phyloP scores from a whole-genome alignment of 2,329 filamentous ascomycete genomes.

The Fusarium praegraminearum region DNA sequence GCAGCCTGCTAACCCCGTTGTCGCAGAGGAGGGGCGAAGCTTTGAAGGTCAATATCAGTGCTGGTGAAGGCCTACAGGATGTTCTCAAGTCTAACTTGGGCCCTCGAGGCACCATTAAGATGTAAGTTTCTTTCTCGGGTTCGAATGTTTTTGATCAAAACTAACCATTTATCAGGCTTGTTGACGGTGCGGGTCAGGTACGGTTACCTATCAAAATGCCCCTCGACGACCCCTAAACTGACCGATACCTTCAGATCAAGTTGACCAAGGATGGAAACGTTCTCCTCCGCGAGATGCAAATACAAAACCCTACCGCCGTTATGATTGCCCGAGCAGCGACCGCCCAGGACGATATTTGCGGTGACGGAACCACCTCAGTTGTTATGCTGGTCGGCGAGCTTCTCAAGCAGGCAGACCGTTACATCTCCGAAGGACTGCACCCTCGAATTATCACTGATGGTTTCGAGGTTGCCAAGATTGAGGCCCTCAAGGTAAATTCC shows the following conservation, averaged over 20 bases:
- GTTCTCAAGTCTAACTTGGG: conserved; percentile 97
- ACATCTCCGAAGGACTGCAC: conserved; percentile 96
- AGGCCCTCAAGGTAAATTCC: conserved; percentile 80
- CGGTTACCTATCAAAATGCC: conserved; percentile 47
- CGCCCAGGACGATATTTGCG: conserved; percentile 97
- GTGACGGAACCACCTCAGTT: conserved; percentile 96
- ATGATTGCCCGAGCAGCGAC: conserved; percentile 87
- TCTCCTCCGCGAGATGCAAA: conserved; percentile 83
- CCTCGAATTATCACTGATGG: conserved; percentile 97
- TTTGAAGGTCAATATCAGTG: conserved; percentile 95
- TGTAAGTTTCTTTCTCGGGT: conserved; percentile 65
- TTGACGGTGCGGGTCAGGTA: conserved; percentile 78
- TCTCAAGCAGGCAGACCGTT: conserved; percentile 95
- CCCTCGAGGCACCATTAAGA: conserved; percentile 94
- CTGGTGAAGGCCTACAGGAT: conserved; percentile 92
- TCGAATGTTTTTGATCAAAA: background rate
- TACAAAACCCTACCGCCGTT: conserved; percentile 97
- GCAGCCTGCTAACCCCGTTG: conserved; percentile 45
- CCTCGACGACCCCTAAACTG: conserved; percentile 49
- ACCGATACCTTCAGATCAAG: conserved; percentile 77
- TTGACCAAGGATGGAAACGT: conserved; percentile 99
- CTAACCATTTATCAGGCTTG: conserved; percentile 64
- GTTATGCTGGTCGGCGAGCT: conserved; percentile 96
- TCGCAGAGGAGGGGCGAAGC: conserved; percentile 92
- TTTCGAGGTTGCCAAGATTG: conserved; percentile 95